Conservation (phyloP, 805 yeast genomes). For the Candida hungchunana region DNA sequence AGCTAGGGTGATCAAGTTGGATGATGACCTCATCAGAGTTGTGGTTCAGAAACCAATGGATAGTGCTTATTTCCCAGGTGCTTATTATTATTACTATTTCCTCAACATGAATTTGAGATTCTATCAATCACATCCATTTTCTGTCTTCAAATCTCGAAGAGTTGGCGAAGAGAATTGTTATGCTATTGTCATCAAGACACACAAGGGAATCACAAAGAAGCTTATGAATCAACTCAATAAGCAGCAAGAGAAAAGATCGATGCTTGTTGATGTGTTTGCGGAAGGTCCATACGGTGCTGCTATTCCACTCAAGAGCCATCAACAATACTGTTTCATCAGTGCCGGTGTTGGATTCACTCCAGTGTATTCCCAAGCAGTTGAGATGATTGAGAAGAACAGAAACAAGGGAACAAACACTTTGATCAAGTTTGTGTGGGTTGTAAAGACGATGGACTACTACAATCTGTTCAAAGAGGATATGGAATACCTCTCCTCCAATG, state of each 20-base stretch:
- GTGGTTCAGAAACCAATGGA: conserved; percentile 44
- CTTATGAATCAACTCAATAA: conserved; percentile 31
- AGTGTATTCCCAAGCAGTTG: conserved; percentile 38
- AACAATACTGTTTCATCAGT: conserved; percentile 38
- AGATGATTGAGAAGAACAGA: conserved; percentile 20
- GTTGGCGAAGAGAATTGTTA: conserved; percentile 28
- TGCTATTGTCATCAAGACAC: conserved; percentile 43
- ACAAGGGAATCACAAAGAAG: conserved; percentile 51
- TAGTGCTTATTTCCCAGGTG: conserved; percentile 43
- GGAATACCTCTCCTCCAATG: conserved; percentile 27
- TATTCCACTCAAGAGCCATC: conserved; percentile 35
- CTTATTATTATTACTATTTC: conserved; percentile 54
- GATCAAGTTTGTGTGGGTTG: conserved; percentile 59
- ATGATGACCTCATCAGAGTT: conserved; percentile 38
- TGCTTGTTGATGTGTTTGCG: conserved; percentile 35
- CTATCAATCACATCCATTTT: conserved; percentile 71
- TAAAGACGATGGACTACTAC: conserved; percentile 47
- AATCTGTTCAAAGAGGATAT: conserved; percentile 46
- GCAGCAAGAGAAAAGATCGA: conserved; percentile 27
- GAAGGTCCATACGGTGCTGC: conserved; percentile 63
- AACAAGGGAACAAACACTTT: conserved; percentile 15
- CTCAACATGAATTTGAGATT: conserved; percentile 37
- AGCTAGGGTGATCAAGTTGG: conserved; percentile 34
- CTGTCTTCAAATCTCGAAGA: conserved; percentile 42
- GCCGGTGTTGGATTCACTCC: conserved; percentile 55